Base-by-base conservation (phyloP, 1,139 yeast genomes). In the Geotrichum phurueaensis region DNA sequence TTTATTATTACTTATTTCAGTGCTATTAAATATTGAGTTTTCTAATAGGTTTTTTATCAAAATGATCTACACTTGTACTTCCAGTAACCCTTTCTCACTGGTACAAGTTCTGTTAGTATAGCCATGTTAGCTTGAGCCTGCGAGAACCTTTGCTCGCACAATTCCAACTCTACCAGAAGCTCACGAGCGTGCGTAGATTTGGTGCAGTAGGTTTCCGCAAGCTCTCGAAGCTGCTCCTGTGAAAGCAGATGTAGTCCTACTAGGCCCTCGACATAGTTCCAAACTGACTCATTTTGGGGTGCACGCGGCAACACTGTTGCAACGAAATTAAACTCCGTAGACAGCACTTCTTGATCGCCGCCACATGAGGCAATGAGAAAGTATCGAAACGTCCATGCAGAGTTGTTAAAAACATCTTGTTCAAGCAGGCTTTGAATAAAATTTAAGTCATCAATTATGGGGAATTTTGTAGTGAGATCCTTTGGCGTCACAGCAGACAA, bases 381-480 rank as follows among this genome's bases (percentile, higher is more conserved):
- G 75, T 78, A 88, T 59, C 97, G 79, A 73, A 89, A 96, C 61
- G 85, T 81, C 99, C 99, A 94, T 0, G 96, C 97, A 60, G 96
- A 88, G 72, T 94, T 95, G 75, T 94, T 94, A 68, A 90, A 79
- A 23, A 89, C 82, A 73, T 94, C 99, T 9, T 75, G 69, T 6
- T 75, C 73, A 12, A 95, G 73, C 66, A 83, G 73, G 22, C 66
- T 64, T n/a, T 80, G 78, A 0, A 83, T 79, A 69, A 82, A 86
- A 9, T 69, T 71, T n/a, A 84, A 65, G 69, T 91, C 96, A 49
- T 71, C 73, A 9, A 65, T 71, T 36, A 66, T 61, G 23, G 62
- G 57, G 56, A 39, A 5, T 6, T 13, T 39, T 15, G n/a, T 7
- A 0, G 6, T 15, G 1, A 27, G n/a, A 39, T 23, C 4, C 12